phyloP scores from a whole-genome alignment of 768 basidiomycete genomes.

The Cystofilobasidium ferigula region DNA sequence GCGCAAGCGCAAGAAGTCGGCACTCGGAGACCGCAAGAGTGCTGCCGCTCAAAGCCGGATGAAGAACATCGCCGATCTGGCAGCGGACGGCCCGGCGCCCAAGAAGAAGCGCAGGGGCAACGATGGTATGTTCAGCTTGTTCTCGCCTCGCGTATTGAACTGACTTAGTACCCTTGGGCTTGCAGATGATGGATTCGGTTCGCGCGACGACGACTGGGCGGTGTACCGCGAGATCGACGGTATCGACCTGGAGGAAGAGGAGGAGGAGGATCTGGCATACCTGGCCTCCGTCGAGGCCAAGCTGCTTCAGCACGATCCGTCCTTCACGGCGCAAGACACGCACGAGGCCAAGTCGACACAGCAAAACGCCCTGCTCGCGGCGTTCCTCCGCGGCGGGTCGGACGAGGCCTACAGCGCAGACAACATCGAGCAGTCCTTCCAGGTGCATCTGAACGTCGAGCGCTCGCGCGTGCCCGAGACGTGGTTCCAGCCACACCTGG shows the following conservation, averaged over 20 bases:
- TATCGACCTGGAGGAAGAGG: conserved; percentile 59
- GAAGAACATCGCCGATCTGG: conserved; percentile 88
- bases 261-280: conserved; percentile 70
- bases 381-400: conserved; percentile 49
- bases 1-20: conserved; percentile 62
- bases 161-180: background rate
- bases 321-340: conserved; percentile 70
- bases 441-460: conserved; percentile 82
- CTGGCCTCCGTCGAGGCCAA: conserved; percentile 67
- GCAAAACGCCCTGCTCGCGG: conserved; percentile 71
- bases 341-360: conserved; percentile 64
- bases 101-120: conserved; percentile 73
- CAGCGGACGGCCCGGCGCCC: conserved; percentile 60
- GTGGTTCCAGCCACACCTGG: conserved; percentile 87
- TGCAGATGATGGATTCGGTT: conserved; percentile 82
- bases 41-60: conserved; percentile 89
- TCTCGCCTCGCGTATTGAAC: background rate
- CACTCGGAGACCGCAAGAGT: conserved; percentile 80
- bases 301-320: conserved; percentile 69
- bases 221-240: conserved; percentile 87
- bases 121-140: conserved; percentile 47
- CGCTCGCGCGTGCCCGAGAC: conserved; percentile 83
- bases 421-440: conserved; percentile 39
- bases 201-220: conserved; percentile 90
- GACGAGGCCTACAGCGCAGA: conserved; percentile 43